Evolutionary conservation across 345 rosid species (phyloP).

Genomic region (Populus tremula): DNA sequence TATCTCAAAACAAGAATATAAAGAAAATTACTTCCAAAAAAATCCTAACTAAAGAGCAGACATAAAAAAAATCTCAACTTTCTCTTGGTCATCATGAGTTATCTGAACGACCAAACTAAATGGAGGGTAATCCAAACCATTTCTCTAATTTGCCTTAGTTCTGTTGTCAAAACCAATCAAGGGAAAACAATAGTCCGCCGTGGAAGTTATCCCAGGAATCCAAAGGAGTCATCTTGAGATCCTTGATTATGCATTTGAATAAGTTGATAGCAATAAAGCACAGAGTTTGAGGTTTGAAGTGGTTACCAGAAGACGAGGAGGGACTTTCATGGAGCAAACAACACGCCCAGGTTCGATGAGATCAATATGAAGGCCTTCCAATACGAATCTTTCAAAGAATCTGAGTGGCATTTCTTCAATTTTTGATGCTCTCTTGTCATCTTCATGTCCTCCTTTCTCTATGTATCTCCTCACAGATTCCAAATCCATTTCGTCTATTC

Average conservation of each 20-base stretch:
- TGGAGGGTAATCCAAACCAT: too few relatives aligned
- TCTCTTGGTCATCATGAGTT: too few relatives aligned
- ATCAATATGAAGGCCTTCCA: conserved; percentile 59
- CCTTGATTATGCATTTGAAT: too few relatives aligned
- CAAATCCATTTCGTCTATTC: conserved; percentile 26
- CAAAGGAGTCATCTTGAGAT: background rate
- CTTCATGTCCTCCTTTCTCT: conserved; percentile 41
- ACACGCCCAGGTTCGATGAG: conserved; percentile 69
- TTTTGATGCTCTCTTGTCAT: conserved; percentile 24
- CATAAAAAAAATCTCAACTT: too few relatives aligned
- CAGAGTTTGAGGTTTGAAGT: too few relatives aligned
- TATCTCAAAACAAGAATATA: background rate
- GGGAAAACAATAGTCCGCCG: too few relatives aligned
- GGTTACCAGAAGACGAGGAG: conserved; percentile 69
- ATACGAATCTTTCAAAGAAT: conserved; percentile 59
- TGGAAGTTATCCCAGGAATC: too few relatives aligned
- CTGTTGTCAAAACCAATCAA: too few relatives aligned
- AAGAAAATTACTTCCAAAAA: too few relatives aligned
- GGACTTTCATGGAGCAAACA: conserved; percentile 73
- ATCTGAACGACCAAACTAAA: too few relatives aligned
- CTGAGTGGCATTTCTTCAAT: conserved; percentile 41
- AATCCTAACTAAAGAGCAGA: too few relatives aligned
- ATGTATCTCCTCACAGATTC: conserved; percentile 58
- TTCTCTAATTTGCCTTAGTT: too few relatives aligned
- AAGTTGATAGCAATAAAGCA: background rate